Base-by-base conservation (phyloP, 164 flowering plant genomes). In the Cinnamomum chago region DNA sequence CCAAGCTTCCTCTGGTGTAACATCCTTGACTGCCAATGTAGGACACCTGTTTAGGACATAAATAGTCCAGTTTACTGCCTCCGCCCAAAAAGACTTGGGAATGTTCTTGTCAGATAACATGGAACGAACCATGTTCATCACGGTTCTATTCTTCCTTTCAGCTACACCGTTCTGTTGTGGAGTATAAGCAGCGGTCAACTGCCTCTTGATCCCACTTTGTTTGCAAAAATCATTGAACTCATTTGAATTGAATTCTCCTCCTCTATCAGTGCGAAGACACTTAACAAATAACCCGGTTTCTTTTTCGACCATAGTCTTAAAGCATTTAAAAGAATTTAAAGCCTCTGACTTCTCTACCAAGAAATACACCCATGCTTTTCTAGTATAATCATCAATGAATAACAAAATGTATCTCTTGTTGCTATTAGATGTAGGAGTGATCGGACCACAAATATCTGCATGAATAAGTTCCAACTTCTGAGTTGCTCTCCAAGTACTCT, bases 401-500 rank as follows among this genome's bases (percentile, higher is more conserved):
- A 28, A 28, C 30, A 28, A 28, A 28, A 28, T 28, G 30, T 28
- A 28, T 55, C 76, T 78, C 52, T 78, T 78, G 20, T 70, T 65
- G 30, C 70, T 33, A 23, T 25, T 70, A 13, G 80, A 72, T 5
- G 60, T 58, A 33, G 79, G 79, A 35, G 68, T 58, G 65, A 77
- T 77, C 22, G 72, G 79, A 35, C 75, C 75, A 47, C 75, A 72
- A 30, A 77, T 33, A 66, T 77, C 75, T n/a, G 75, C 60, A 73
- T 69, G 79, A 15, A 77, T 58, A 11, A 78, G 70, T 15, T 74
- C 73, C 58, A 78, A 64, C 55, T 23, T 64, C 35, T 78, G 14
- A 25, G 70, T 51, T 11, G 82, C 82, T 55, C 82, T 73, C 74
- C 71, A 79, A 33, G 35, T 35, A 68, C 78, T 72, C 70, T 65